Base-by-base conservation (phyloP, 257 asterid species). In the Buddleja alternifolia region DNA sequence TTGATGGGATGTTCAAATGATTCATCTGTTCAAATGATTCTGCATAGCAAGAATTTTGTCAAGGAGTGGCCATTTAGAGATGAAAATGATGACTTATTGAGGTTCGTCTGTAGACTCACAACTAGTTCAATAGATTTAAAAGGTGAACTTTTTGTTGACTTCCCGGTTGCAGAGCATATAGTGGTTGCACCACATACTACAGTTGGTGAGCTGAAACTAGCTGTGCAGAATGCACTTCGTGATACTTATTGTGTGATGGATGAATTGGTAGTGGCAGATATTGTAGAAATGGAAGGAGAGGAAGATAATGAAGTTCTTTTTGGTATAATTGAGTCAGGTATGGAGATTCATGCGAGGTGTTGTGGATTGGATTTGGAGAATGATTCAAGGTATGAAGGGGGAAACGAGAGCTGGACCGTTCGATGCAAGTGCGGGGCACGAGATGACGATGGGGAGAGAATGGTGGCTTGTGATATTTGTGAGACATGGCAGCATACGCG, bases 361-460 rank as follows among this genome's bases (percentile, higher is more conserved):
- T 60, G 36, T 7, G 92, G 93, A 17, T 45, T 85, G 59, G 93
- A 88, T 60, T 7, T 74, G 62, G 85, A 61, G 6, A 81, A 72
- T 1, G 84, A 76, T 7, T 62, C 85, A 85, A 90, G 80, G 60
- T 77, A 76, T 17, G 89, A 93, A 77, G 96, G 96, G 45, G 96
- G 96, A 21, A 19, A 47, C 0, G 96, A 85, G 57, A 83, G 69
- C n/a, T 94, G 97, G 97, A 87, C 79, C 0, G 97, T 94, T 0
- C 79, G 67, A 41, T 94, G 99, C 78, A 85, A 75, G 72, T 91
- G 99, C 46, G 99, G 97, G 56, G 97, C 97, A 10, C 54, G 53
- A 39, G 99, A 94, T 16, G 97, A 94, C 6, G 99, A 94, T 44
- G 97, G 97, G 2, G 99, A 94, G 73, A 84, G 97, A 70, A 94